These are phyloP conservation scores for Plasmodium coatneyi DNA, from an alignment of 169 alveolate genomes.

Conservation along the genomic window DNA sequence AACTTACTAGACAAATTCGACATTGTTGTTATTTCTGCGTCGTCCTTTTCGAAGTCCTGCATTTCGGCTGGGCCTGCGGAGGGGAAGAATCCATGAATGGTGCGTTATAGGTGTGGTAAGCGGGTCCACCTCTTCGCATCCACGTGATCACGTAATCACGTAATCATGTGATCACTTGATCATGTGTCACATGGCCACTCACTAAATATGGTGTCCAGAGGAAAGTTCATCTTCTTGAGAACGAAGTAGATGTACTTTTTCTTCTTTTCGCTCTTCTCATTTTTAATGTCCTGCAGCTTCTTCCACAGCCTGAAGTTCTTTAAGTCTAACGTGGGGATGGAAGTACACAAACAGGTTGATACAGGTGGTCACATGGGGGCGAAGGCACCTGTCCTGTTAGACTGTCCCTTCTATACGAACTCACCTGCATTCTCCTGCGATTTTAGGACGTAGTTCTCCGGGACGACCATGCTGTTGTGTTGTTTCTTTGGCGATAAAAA, in stretches of 20 bases:
- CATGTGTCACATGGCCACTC: not conserved
- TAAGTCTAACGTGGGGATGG: conserved; percentile 1
- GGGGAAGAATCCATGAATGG: not conserved
- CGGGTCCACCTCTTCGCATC: not conserved
- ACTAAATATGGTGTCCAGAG: conserved; percentile 46
- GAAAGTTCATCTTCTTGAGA: conserved; percentile 57
- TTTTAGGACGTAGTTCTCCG: conserved; percentile 44
- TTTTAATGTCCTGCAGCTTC: conserved; percentile 58
- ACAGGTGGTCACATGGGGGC: not conserved
- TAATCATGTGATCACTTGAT: too few species aligned
- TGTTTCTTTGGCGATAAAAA: conserved; percentile 21
- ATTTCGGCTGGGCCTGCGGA: conserved; percentile 35
- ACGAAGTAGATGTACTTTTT: conserved; percentile 39
- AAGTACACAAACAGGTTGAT: not conserved
- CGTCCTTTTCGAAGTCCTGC: conserved; percentile 14
- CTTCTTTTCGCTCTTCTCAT: conserved; percentile 62
- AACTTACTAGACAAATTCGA: conserved; percentile 43
- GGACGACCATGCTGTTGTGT: conserved; percentile 36
- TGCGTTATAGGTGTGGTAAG: not conserved
- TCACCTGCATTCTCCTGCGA: conserved; percentile 58
- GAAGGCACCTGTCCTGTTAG: not conserved
- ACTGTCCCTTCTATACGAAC: not conserved
- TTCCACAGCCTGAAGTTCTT: conserved; percentile 65
- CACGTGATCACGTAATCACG: too few species aligned
- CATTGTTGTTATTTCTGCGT: conserved; percentile 49